Conservation (phyloP, 805 yeast species). For the Wickerhamomyces chambardii region DNA sequence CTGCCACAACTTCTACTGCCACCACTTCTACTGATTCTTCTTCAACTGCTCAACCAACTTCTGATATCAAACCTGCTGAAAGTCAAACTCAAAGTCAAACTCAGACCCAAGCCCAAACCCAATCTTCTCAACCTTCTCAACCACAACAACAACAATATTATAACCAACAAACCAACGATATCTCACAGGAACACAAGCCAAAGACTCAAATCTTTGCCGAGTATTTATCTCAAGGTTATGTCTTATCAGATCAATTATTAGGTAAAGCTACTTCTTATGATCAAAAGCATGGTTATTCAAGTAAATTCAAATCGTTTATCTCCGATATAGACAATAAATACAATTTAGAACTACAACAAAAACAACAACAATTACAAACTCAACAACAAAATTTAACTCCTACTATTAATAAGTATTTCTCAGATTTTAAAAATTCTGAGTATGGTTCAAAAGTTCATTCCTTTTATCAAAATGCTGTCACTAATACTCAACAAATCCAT, state of each 20-base stretch:
- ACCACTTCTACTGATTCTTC: not conserved
- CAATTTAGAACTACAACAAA: slow-evolving; percentile 41
- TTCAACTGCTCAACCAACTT: no score
- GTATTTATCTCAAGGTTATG: slow-evolving; percentile 66
- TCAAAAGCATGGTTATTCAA: slow-evolving; percentile 50
- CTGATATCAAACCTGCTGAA: no score
- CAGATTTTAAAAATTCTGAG: slow-evolving; percentile 24
- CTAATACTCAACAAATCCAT: slow-evolving; percentile 57
- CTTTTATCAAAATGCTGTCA: slow-evolving; percentile 47
- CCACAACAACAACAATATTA: no score
- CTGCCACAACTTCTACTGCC: slow-evolving; percentile 6
- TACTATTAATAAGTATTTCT: slow-evolving; percentile 24
- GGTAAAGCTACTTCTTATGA: slow-evolving; percentile 56
- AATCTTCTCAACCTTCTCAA: no score
- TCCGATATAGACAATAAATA: slow-evolving; percentile 48
- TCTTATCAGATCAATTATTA: slow-evolving; percentile 50
- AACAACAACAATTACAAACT: slow-evolving; percentile 22
- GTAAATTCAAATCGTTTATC: slow-evolving; percentile 48
- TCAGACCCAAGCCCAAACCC: no score
- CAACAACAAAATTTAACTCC: slow-evolving; percentile 27
- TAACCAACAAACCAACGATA: no score
- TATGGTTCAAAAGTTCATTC: slow-evolving; percentile 51
- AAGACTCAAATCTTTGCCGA: slow-evolving; percentile 70
- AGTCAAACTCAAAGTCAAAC: no score
- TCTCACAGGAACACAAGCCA: slow-evolving; percentile 71